Evolutionary conservation across 257 asterid species (phyloP).

Genomic region (Avicennia marina): DNA sequence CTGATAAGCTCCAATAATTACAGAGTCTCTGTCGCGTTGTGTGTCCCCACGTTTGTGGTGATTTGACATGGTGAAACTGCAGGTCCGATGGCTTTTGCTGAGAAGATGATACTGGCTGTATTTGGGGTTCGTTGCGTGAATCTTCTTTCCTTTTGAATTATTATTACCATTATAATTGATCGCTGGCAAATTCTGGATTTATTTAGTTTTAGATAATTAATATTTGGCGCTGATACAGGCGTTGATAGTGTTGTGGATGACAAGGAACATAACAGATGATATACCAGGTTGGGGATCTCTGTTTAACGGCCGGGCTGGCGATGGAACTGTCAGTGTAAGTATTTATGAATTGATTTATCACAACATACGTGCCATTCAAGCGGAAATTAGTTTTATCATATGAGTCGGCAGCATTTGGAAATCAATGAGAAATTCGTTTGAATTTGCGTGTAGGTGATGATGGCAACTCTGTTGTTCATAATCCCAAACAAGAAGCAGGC

Average conservation of each 20-base stretch:
- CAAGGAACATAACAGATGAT: conserved; percentile 86
- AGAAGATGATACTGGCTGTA: conserved; percentile 56
- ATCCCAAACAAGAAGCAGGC: conserved; percentile 68
- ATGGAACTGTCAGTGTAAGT: conserved; percentile 86
- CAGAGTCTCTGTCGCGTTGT: background rate
- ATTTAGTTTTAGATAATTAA: no score
- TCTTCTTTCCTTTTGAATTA: no score
- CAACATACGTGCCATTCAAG: no score
- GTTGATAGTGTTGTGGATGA: conserved; percentile 80
- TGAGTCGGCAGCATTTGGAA: no score
- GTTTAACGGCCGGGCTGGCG: conserved; percentile 66
- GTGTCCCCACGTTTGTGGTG: no score
- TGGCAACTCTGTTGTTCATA: conserved; percentile 84
- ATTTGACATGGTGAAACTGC: conserved; percentile 5
- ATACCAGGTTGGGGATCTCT: conserved; percentile 84
- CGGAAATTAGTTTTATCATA: no score
- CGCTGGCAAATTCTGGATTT: no score
- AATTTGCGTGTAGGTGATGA: conserved; percentile 59
- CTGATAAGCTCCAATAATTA: background rate
- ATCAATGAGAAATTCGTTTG: no score
- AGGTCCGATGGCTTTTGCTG: conserved; percentile 96
- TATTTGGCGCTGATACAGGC: conserved; percentile 30
- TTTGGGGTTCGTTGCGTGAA: conserved; percentile 50
- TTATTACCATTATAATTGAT: no score
- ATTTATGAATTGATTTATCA: no score